Evolutionary conservation across 1,284 basidiomycete species (phyloP).

Genomic region (Cryptococcus sp.): DNA sequence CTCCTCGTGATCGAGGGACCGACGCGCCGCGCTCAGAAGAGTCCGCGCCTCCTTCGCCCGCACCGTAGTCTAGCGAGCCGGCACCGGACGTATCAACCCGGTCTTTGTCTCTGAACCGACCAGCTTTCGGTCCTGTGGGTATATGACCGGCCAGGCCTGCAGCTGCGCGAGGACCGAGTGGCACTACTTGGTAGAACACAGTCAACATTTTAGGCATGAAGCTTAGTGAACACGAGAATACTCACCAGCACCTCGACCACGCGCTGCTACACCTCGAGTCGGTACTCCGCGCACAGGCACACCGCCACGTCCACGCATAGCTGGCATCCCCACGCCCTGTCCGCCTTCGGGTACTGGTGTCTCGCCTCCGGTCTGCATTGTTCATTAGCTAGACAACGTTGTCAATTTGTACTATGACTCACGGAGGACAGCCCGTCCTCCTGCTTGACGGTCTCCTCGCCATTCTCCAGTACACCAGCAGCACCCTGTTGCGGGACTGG

Average conservation of each 20-base stretch:
- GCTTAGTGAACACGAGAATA: conserved; percentile 1
- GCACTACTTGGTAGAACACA: conserved; percentile 20
- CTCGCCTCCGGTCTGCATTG: conserved; percentile 7
- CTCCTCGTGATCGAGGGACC: conserved; percentile 2
- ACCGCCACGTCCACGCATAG: conserved; percentile 18
- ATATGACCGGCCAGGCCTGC: conserved; percentile 19
- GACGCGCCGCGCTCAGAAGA: conserved; percentile 13
- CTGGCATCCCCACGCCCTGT: not conserved
- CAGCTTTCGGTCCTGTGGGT: conserved; percentile 42
- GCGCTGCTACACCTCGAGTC: conserved; percentile 25
- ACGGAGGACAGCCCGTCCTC: conserved; percentile 28
- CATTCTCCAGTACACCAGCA: conserved; percentile 6
- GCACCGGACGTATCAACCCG: conserved; percentile 35
- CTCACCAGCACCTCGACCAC: conserved; percentile 43
- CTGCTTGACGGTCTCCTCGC: conserved; percentile 29
- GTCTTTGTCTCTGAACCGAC: conserved; percentile 50
- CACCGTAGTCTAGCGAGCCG: conserved; percentile 42
- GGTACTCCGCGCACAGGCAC: conserved; percentile 25
- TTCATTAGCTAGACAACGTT: not conserved
- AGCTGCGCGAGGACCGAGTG: conserved; percentile 42
- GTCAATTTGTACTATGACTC: not conserved
- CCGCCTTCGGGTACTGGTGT: conserved; percentile 1
- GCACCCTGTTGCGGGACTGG: conserved; percentile 7
- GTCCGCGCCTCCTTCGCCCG: conserved; percentile 13
- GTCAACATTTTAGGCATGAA: not conserved